Base-by-base conservation (phyloP, 441 rosid genomes). In the Brassica hybrid region DNA sequence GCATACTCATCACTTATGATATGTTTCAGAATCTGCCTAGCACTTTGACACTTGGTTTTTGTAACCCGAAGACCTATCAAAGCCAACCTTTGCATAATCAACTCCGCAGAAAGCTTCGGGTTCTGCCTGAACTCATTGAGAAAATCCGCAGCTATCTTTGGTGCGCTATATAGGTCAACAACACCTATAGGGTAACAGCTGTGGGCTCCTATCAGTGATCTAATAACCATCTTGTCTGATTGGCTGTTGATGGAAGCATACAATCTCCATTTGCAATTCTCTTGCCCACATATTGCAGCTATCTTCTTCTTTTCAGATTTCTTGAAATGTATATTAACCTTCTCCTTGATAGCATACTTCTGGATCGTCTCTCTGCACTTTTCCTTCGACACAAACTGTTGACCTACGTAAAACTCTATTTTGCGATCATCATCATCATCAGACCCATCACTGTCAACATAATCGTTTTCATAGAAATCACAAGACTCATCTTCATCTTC, bases 1-100 rank as follows among this genome's bases (percentile, higher is more conserved):
- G 67, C 66, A 41, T 71, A 60, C 58, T 71, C 58, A 58, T 71
- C 67, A 58, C 25, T 14, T 1, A 59, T 71, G 6, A 71, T 71
- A 13, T 71, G 36, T 41, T 3, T 5, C 38, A 58, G 16, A 8
- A 71, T 71, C 41, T 59, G 10, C 0, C 74, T 45, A 18, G 74
- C 60, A 54, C 60, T 16, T 8, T 54, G 13, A 17, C 23, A 54
- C 11, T 54, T 54, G 4, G 23, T 54, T 3, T 54, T 54, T 7
- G 60, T 17, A 8, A 54, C 60, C 12, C 25, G 60, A 54, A 54
- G 60, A 54, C 60, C 23, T 5, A 0, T 16, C 6, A 52, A 0
- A 16, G 19, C 8, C 58, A 48, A 50, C 6, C 72, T 23, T 23
- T 23, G 27, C 2, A 23, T 23, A 1, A 23, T 23, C 25, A 23